Base-by-base conservation (phyloP, 208 protist genomes). In the Herpetomonas muscarum region DNA sequence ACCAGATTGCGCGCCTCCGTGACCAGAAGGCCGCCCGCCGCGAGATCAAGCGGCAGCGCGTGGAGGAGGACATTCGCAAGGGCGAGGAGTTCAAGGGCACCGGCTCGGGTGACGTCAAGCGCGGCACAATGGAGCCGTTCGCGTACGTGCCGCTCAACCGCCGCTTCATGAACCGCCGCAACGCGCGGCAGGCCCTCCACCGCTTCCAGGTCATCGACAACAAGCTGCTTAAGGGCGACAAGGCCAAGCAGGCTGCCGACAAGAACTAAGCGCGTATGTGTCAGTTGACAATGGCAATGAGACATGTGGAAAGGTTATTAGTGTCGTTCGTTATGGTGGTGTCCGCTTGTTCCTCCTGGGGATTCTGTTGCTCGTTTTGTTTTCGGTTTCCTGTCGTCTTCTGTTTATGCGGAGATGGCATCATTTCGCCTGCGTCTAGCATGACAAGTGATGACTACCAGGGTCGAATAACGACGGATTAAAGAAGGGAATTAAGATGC, bases 91-190 rank as follows among this genome's bases (percentile, higher is more conserved):
- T 92, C 64, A 60, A 63, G 21, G 87, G 87, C 37, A 62, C 61
- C 12, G 87, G 87, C 17, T 71, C 68, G 2, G 90, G 90, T 28
- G 90, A 96, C 75, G 76, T 96, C 36, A 81, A 85, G 37, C 81
- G 84, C 19, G 90, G 90, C 24, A 87, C 76, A 55, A 15, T 92
- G 21, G 90, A 92, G 17, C 90, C 90, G 21, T 96, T 76, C 64
- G 90, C 90, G 2, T 96, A 96, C 63, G 85, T 96, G 32, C 90
- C 90, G 42, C 76, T 96, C 19, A 96, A 94, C 60, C 73, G 83
- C 3, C 72, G 79, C 24, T 94, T 86, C 77, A 91, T 96, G 84
- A 96, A 96, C 65, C 74, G 74, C n/a, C 87, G 90, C 30, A 74
- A 91, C 55, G 66, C 76, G 24, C 84, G 82, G 22, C 71, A 93